Conservation (phyloP, 2,329 filamentous ascomycete species). For the Fusarium liriodendri region DNA sequence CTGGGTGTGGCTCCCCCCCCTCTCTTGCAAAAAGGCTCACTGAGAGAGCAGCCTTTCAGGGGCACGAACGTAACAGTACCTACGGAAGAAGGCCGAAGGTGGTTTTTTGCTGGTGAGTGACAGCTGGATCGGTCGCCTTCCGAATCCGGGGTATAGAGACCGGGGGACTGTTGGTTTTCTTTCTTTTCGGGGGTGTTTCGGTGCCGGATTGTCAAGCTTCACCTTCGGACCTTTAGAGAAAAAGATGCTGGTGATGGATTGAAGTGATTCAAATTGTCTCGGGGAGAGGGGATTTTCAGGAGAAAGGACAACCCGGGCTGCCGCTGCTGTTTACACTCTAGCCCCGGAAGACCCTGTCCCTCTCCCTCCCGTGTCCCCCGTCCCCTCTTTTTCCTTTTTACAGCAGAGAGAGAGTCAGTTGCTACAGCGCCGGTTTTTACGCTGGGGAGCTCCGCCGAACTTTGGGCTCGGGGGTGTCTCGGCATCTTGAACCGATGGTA, state of each 20-base stretch:
- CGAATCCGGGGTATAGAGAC: slow-evolving; percentile 26
- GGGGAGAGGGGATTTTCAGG: slow-evolving; percentile 16
- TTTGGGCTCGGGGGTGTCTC: slow-evolving; percentile 31
- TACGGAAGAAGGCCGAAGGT: slow-evolving; percentile 36
- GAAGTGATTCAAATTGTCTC: slow-evolving; percentile 30
- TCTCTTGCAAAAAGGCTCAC: not conserved
- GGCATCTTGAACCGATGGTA: slow-evolving; percentile 36
- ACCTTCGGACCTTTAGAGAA: not conserved
- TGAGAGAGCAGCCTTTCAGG: not conserved
- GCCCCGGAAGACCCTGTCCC: slow-evolving; percentile 23
- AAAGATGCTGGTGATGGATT: slow-evolving; percentile 19
- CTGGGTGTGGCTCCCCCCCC: not conserved
- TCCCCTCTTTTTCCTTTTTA: slow-evolving; percentile 33
- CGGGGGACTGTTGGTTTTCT: not conserved
- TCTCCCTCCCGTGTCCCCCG: not conserved
- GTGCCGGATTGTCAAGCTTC: slow-evolving; percentile 10
- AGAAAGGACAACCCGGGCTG: not conserved
- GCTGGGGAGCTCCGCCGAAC: slow-evolving; percentile 6
- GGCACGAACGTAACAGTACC: not conserved
- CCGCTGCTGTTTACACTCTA: slow-evolving; percentile 24
- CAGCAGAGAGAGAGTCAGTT: slow-evolving; percentile 9
- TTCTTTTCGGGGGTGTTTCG: slow-evolving; percentile 21
- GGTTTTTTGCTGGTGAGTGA: not conserved
- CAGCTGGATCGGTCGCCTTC: slow-evolving; percentile 32
- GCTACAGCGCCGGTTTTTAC: slow-evolving; percentile 27